phyloP scores from a whole-genome alignment of 257 asterid genomes.

The Penstemon newberryi region DNA sequence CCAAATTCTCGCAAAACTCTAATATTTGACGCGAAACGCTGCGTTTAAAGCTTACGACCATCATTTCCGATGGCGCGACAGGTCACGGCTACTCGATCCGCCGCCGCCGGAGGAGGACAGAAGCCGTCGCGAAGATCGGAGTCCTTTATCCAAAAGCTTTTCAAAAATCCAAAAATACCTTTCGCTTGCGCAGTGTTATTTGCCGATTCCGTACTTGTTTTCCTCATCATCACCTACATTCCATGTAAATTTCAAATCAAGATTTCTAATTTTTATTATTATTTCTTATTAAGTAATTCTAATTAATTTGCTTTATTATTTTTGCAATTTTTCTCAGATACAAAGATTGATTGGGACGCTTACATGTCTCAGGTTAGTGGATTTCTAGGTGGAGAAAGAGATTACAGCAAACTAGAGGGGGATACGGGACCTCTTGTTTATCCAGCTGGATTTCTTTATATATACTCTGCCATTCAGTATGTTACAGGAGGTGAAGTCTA shows the following conservation, averaged over 20 bases:
- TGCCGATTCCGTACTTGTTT: constrained; percentile 68
- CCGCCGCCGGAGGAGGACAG: constrained; percentile 26
- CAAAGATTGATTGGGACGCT: constrained; percentile 99
- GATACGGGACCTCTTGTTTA: constrained; percentile 97
- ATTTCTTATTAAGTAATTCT: neutral
- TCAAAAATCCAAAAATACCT: constrained; percentile 38
- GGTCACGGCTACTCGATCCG: constrained; percentile 44
- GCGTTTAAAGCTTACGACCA: neutral
- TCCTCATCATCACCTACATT: constrained; percentile 68
- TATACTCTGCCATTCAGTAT: constrained; percentile 77
- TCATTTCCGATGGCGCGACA: constrained; percentile 40
- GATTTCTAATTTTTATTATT: neutral
- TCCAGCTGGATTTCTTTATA: constrained; percentile 95
- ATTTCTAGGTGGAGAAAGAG: constrained; percentile 86
- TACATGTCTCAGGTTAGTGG: constrained; percentile 98
- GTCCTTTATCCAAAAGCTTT: constrained; percentile 26
- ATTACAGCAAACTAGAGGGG: constrained; percentile 85
- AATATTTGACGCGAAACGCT: too few species aligned
- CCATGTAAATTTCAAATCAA: constrained; percentile 56
- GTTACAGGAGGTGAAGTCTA: constrained; percentile 77
- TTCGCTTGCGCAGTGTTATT: constrained; percentile 57
- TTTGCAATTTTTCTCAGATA: constrained; percentile 51
- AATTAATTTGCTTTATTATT: neutral
- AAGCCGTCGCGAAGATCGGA: constrained; percentile 25
- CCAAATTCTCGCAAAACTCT: too few species aligned